Percentiles rank a stretch among this genome's conserved stretches.
Conservation (phyloP, 495 filamentous ascomycete species). For the Trichoderma reesei region DNA sequence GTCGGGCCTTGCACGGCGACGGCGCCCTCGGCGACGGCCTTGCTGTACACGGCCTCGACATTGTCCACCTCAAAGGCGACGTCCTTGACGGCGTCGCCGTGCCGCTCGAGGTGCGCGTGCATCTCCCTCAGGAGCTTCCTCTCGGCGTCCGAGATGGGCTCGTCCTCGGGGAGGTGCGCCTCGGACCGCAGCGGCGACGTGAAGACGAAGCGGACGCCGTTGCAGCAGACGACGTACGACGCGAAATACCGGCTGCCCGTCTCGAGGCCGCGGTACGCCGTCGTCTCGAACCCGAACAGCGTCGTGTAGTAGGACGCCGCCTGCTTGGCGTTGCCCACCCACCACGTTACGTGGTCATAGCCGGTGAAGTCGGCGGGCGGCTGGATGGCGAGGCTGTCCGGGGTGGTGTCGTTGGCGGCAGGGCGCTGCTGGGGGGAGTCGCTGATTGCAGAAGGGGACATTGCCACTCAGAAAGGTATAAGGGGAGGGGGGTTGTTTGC, state of each 20-base stretch:
- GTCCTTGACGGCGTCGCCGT: constrained; percentile 87
- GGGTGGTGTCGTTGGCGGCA: constrained; percentile 8
- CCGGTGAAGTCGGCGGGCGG: constrained; percentile 54
- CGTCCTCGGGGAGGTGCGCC: constrained; percentile 38
- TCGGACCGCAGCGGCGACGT: constrained; percentile 66
- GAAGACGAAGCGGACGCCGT: constrained; percentile 69
- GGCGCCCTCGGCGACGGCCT: constrained; percentile 62
- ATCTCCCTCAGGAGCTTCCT: constrained; percentile 54
- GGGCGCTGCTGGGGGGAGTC: constrained; percentile 28
- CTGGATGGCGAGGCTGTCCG: constrained; percentile 34
- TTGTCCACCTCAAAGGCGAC: constrained; percentile 86
- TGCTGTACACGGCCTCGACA: constrained; percentile 60
- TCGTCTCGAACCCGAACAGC: constrained; percentile 67
- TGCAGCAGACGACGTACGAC: constrained; percentile 73
- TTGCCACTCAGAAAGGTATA: constrained; percentile 22
- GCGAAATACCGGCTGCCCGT: constrained; percentile 68
- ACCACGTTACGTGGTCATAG: constrained; percentile 88
- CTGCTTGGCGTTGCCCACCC: constrained; percentile 93
- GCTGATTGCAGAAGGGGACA: constrained; percentile 66
- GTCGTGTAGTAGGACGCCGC: constrained; percentile 77
- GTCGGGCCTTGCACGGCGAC: constrained; percentile 49
- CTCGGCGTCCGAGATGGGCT: constrained; percentile 44
- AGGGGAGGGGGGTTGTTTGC: background rate
- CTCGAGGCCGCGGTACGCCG: constrained; percentile 81
- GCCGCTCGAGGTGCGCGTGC: constrained; percentile 62